Base-by-base conservation (phyloP, 2,329 filamentous ascomycete species). In the Hypoxylon sp. region DNA sequence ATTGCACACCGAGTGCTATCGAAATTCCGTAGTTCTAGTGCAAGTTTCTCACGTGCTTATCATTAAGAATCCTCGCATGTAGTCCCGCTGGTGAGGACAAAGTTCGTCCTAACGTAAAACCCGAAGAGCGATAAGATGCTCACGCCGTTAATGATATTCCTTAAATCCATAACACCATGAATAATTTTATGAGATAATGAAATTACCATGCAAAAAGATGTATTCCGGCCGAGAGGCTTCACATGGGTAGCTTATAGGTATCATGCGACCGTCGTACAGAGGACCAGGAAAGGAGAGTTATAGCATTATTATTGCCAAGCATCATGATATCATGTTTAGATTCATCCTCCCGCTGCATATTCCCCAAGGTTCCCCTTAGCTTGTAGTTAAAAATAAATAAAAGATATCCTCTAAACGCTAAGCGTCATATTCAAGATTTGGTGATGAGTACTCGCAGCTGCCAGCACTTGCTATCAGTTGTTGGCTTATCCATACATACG, bases 1-100 rank as follows among this genome's bases (percentile, higher is more conserved):
- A 46, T 67, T 36, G 25, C 38, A 67, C 46, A 43, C 11, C 19
- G 14, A 32, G 38, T 28, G 17, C 19, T 30, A 32, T 3, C 28
- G 17, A 21, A 36, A 38, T 48, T 48, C 2, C 19, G 21, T 55
- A 34, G 11, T 34, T 14, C 17, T 19, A 23, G 52, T 23, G n/a
- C 52, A 45, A 32, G 3, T 56, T 13, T 45, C 17, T 34, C 43
- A 2, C 25, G 14, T 45, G 13, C 38, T 32, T 32, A 19, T 41
- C 17, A 45, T 34, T 21, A 10, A 23, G 17, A 11, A 28, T 41
- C 17, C 9, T 32, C 28, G 21, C 4, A 30, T 30, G 28, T 30
- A 2, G 28, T 30, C 28, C 28, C 9, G 28, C 6, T 30, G 28
- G 6, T 30, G 25, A 34, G n/a, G 2, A 34, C 4, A n/a, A 21